Evolutionary conservation across 805 yeast genomes (phyloP).

Genomic region (Myxozyma monticola): DNA sequence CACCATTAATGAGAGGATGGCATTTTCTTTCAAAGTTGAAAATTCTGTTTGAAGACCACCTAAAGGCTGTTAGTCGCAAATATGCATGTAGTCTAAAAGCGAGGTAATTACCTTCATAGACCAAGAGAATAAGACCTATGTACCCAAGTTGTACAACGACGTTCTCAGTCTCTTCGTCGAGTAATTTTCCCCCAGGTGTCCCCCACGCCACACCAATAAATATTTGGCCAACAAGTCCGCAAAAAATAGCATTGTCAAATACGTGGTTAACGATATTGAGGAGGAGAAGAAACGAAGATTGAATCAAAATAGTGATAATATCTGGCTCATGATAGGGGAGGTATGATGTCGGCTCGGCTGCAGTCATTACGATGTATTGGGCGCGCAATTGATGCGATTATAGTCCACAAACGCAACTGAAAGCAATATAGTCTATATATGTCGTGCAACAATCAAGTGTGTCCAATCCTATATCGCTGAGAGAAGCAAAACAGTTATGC

Average conservation of each 20-base stretch:
- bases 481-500: too few species aligned
- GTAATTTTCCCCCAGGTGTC: slow-evolving; percentile 12
- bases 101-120: slow-evolving; percentile 9
- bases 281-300: slow-evolving; percentile 4
- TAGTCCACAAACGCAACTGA: too few species aligned
- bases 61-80: background rate
- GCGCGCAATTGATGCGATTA: too few species aligned
- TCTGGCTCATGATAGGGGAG: slow-evolving; percentile 14
- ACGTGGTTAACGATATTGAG: slow-evolving; percentile 3
- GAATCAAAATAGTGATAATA: slow-evolving; percentile 1
- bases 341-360: too few species aligned
- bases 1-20: background rate
- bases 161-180: slow-evolving; percentile 1
- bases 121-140: slow-evolving; percentile 9
- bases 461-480: too few species aligned
- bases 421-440: too few species aligned
- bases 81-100: too few species aligned
- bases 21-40: background rate
- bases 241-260: background rate
- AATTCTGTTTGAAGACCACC: slow-evolving; percentile 11
- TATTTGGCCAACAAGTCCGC: slow-evolving; percentile 17
- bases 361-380: too few species aligned
- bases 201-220: slow-evolving; percentile 13
- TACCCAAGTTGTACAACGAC: slow-evolving; percentile 11
- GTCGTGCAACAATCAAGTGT: too few species aligned